Percentiles rank a stretch among this genome's conserved stretches.
phyloP scores from a whole-genome alignment of 2,329 filamentous ascomycete species.

The Penicillium sp. region DNA sequence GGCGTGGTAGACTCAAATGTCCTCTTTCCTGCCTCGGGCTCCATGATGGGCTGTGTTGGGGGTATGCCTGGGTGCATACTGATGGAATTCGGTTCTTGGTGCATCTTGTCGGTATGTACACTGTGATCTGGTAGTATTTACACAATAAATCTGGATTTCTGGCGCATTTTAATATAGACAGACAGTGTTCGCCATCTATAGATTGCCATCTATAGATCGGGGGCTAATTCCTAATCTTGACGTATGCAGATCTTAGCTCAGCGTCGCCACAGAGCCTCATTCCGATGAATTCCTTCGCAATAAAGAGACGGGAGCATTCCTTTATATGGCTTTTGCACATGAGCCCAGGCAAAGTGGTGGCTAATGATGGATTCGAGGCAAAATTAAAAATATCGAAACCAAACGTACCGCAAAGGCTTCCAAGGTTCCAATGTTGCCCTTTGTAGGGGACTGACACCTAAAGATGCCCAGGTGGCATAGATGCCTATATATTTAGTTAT shows the following conservation, averaged over 20 bases:
- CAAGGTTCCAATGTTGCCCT: too few species aligned
- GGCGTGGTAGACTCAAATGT: neutral
- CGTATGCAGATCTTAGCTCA: constrained; percentile 23
- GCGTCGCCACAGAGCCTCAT: constrained; percentile 12
- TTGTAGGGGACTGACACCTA: neutral
- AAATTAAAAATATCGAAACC: neutral
- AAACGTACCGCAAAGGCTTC: neutral
- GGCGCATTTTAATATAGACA: neutral
- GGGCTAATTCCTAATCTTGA: constrained; percentile 22
- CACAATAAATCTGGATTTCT: neutral
- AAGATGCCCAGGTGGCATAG: neutral
- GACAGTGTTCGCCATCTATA: neutral
- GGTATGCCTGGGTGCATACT: constrained; percentile 8
- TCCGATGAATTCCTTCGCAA: constrained; percentile 6
- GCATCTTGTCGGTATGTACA: neutral
- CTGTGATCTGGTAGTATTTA: neutral
- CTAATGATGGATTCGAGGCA: neutral
- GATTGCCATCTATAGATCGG: constrained; percentile 13
- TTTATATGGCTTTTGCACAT: neutral
- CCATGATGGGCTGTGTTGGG: constrained; percentile 1
- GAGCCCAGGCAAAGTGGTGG: neutral
- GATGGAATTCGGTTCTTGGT: constrained; percentile 1
- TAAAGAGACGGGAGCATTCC: neutral
- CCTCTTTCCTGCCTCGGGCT: neutral
- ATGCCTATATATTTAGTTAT: neutral